Base-by-base conservation (phyloP, 768 basidiomycete genomes). In the Mycena epipterygia region DNA sequence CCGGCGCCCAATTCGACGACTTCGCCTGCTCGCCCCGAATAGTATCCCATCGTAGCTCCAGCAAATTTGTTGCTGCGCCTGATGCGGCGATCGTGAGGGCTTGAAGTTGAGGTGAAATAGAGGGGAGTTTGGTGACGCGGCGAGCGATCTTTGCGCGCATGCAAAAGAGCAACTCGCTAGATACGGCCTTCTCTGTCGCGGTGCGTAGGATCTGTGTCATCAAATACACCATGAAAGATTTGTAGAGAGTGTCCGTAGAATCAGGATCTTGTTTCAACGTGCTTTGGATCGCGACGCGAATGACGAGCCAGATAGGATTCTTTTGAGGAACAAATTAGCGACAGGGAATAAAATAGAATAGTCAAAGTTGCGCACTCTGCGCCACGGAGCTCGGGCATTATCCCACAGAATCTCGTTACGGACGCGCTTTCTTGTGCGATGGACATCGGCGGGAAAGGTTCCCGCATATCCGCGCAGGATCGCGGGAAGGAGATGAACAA, bases 251-350 rank as follows among this genome's bases (percentile, higher is more conserved):
- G 6, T 74, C 57, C 13, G n/a, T 32, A 8, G 61, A 39, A n/a
- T 19, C 49, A n/a, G 70, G 68, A 21, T 39, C 33, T 37, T 57
- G 73, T 73, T 32, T 69, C 33, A 82, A 73, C 0, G 82, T 78
- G 0, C 79, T 84, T 70, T 87, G 86, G 23, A 87, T 71, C 1
- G 81, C 80, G 8, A 89, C 83, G 16, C 87, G 84, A 48, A 87
- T 77, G 21, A 86, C 73, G 13, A 88, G 82, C 87, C 88, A 89
- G 12, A 87, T 76, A 3, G 86, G 77, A 13, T 86, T 85, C 30
- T 62, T 49, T 49, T 12, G 42, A 30, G 8, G 30, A 21, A 25
- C 6, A 48, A 46, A 60, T 62, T 62, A 62, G 60, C 48, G 32
- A 37, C 35, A 37, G 35, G 42, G 17, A 51, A 19, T 25, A 17